Percentiles rank a stretch among this genome's conserved stretches.
Evolutionary conservation across 2,329 filamentous ascomycete genomes (phyloP).

Genomic region (Cladosporium colombiae): DNA sequence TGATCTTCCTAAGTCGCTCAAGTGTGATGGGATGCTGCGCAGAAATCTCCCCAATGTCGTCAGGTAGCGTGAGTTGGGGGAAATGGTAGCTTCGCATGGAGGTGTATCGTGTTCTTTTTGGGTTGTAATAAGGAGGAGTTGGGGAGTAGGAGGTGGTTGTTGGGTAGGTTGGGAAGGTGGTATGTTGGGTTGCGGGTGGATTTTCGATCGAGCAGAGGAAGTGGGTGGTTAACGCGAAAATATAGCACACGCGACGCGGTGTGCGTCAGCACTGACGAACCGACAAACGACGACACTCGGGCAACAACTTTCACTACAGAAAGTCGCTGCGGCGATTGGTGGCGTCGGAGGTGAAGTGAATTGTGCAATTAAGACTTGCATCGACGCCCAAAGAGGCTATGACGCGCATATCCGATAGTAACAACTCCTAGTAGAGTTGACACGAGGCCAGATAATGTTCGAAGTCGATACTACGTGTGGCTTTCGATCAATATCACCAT

Average conservation of each 20-base stretch:
- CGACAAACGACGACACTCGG: background rate
- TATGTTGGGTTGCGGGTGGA: background rate
- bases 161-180: background rate
- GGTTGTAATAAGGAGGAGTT: background rate
- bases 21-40: background rate
- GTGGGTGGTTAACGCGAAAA: background rate
- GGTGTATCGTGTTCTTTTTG: background rate
- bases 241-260: background rate
- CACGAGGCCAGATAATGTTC: background rate
- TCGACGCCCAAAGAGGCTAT: background rate
- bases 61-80: background rate
- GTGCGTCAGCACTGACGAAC: background rate
- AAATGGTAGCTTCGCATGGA: background rate
- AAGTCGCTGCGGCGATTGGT: background rate
- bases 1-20: background rate
- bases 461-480: background rate
- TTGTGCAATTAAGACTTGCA: background rate
- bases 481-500: background rate
- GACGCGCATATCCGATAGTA: background rate
- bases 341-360: background rate
- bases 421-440: background rate
- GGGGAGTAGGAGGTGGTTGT: background rate
- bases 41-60: background rate
- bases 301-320: background rate
- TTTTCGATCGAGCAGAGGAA: background rate